phyloP scores from a whole-genome alignment of 1,284 basidiomycete genomes.

The Peniophora sp. region DNA sequence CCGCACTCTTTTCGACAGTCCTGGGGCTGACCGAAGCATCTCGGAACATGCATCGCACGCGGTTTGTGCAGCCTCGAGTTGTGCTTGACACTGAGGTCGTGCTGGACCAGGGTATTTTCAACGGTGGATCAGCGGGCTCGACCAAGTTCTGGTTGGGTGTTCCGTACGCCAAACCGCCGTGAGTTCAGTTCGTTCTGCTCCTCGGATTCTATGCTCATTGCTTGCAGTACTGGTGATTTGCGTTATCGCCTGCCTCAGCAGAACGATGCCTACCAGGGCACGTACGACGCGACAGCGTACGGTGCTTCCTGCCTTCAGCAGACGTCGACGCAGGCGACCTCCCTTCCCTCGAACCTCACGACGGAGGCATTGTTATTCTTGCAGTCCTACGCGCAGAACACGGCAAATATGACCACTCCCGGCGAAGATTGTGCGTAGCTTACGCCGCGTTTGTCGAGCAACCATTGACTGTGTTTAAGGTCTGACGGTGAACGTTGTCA shows the following conservation, averaged over 20 bases:
- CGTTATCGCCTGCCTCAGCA: constrained; percentile 28
- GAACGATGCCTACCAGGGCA: constrained; percentile 21
- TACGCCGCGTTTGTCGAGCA: background rate
- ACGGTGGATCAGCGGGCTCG: background rate
- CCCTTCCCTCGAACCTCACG: background rate
- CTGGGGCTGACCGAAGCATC: background rate
- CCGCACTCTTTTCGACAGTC: constrained; percentile 3
- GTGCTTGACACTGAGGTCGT: constrained; percentile 2
- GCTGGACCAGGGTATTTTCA: constrained; percentile 2
- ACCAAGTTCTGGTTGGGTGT: constrained; percentile 1
- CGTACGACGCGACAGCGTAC: background rate
- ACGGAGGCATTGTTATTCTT: background rate
- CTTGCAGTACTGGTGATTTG: constrained; percentile 11
- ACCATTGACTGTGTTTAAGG: constrained; percentile 14
- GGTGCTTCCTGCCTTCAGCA: background rate
- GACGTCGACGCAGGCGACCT: background rate
- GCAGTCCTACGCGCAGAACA: background rate
- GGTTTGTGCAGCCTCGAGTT: too few relatives aligned
- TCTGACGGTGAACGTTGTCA: constrained; percentile 27
- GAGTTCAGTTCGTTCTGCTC: background rate
- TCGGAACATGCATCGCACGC: too few relatives aligned
- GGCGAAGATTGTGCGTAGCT: constrained; percentile 14
- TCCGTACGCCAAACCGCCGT: constrained; percentile 2
- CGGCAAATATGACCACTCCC: background rate
- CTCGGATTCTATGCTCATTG: background rate